Conservation (phyloP, 345 rosid species). For the Populus pruinosa region DNA sequence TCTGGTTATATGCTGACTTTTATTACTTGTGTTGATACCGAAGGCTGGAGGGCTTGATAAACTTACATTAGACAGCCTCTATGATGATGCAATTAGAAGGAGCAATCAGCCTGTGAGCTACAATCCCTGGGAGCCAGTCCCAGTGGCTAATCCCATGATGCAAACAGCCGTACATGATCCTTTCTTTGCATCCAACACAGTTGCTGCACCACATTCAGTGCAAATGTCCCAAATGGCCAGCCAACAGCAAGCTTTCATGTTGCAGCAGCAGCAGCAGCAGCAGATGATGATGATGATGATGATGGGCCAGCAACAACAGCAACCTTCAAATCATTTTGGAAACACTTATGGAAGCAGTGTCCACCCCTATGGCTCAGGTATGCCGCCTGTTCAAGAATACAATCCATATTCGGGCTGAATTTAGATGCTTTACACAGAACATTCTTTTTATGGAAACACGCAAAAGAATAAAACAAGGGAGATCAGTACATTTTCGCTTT, state of each 20-base stretch:
- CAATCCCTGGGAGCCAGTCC: slow-evolving; percentile 76
- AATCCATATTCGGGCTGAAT: slow-evolving; percentile 56
- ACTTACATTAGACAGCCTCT: slow-evolving; percentile 88
- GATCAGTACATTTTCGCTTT: slow-evolving; percentile 3
- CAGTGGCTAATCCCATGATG: slow-evolving; percentile 48
- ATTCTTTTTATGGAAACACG: slow-evolving; percentile 12
- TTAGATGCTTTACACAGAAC: slow-evolving; percentile 21
- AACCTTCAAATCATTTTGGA: slow-evolving; percentile 49
- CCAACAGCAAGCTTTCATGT: slow-evolving; percentile 65
- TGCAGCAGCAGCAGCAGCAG: slow-evolving; percentile 56
- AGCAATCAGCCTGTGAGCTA: slow-evolving; percentile 69
- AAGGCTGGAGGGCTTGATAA: slow-evolving; percentile 95
- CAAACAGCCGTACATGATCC: slow-evolving; percentile 58
- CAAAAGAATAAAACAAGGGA: background rate
- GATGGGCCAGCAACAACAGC: slow-evolving; percentile 56
- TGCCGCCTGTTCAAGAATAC: slow-evolving; percentile 54
- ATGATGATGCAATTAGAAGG: slow-evolving; percentile 89
- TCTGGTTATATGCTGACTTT: background rate
- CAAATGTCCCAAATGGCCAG: slow-evolving; percentile 72
- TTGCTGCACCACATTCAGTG: slow-evolving; percentile 58
- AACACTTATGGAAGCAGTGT: slow-evolving; percentile 44
- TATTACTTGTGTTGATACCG: slow-evolving; percentile 8
- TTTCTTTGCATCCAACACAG: slow-evolving; percentile 45
- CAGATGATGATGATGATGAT: slow-evolving; percentile 73
- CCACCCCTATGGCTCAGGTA: slow-evolving; percentile 49